Evolutionary conservation across 225 moss, liverwort and hornwort species (phyloP), one percentile per base, ranked within the genome.

Genomic region (Ulota crispa): DNA sequence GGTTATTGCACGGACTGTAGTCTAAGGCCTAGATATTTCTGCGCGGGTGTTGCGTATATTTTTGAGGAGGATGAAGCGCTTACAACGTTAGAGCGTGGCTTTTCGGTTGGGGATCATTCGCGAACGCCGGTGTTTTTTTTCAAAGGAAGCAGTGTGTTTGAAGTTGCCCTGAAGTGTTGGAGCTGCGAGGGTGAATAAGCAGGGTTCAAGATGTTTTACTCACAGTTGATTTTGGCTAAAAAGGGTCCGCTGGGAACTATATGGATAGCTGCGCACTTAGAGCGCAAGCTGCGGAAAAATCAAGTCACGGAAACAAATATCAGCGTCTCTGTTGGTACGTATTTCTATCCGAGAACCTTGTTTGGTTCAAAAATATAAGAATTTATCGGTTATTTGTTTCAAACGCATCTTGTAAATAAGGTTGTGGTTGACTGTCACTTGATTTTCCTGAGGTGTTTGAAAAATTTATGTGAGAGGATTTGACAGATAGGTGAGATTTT

Each of bases 201-300:
- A 61, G 50, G 83, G 27, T 73, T 65, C 84, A 91, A 89, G 82
- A 99, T 99, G 99, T 99, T 99, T 86, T 99, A 99, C 81, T 99
- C 99, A 55, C 99, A 99, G 87, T 91, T 99, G 84, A 99, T 99
- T 78, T 87, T 99, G 87, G 99, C 99, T 71, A 99, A 99, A 84
- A 99, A 99, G 84, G 99, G 99, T 70, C 99, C 99, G 31, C 80
- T 99, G 85, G 99, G 99, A 77, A 99, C 99, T 52, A 99, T 96
- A 94, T 99, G 99, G 99, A 99, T 99, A 78, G 99, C 99, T 77
- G 99, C 99, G 69, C 99, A 99, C 82, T 85, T 99, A 94, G 99
- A 99, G 89, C 94, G 99, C 65, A 99, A 99, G 93, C 92, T 99
- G 32, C 93, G 99, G 74, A 99, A 99, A 89, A 99, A 99, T 89